phyloP scores from a whole-genome alignment of 202 grass and related monocot genomes.

The Zizania palustris region DNA sequence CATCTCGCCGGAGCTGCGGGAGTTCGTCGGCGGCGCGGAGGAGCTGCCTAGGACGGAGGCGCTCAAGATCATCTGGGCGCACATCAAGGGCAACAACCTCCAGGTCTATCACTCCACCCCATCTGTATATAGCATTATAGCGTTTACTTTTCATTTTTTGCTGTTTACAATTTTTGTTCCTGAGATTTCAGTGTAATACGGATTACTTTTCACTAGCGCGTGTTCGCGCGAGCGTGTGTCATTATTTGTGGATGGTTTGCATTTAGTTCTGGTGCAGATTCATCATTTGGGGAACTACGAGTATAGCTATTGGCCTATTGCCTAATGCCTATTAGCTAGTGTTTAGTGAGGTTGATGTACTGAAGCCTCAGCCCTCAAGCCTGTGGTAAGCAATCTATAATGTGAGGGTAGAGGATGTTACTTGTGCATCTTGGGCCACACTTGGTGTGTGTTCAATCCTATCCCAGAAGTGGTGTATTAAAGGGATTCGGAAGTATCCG shows the following conservation, averaged over 20 bases:
- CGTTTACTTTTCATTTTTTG: neutral
- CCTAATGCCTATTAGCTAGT: too few species aligned
- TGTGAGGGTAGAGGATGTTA: neutral
- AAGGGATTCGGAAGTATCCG: too few species aligned
- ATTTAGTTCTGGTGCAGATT: neutral
- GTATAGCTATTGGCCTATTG: neutral
- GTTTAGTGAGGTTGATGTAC: neutral
- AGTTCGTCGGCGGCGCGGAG: constrained; percentile 61
- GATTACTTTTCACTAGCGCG: too few species aligned
- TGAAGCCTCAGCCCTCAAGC: neutral
- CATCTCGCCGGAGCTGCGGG: constrained; percentile 62
- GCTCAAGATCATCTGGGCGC: constrained; percentile 70
- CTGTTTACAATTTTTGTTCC: neutral
- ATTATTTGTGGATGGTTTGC: neutral
- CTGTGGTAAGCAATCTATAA: neutral
- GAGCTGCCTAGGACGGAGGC: constrained; percentile 64
- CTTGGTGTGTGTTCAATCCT: neutral
- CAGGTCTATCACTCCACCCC: constrained; percentile 31
- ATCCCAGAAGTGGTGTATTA: too few species aligned
- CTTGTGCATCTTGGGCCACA: neutral
- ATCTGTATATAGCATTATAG: neutral
- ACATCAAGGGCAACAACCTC: constrained; percentile 66
- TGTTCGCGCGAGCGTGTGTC: too few species aligned
- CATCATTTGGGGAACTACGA: neutral
- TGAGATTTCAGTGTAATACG: neutral